A percentile compares a stretch with the other conserved stretches of the same genome.
phyloP scores from a whole-genome alignment of 148 eudicot species.

The Simmondsia chinensis region DNA sequence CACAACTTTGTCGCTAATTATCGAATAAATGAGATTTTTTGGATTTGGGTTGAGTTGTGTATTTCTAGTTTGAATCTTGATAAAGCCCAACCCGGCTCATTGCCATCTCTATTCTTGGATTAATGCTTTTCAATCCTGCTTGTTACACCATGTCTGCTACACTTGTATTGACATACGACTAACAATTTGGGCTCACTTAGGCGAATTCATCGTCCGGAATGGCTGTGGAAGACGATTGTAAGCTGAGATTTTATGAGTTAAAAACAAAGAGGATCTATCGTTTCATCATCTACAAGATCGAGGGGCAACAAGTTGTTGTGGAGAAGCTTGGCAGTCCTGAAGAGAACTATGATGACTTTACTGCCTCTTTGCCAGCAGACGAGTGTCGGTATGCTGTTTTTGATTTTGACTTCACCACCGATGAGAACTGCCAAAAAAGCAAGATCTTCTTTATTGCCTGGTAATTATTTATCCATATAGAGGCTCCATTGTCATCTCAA shows the following conservation, averaged over 20 bases:
- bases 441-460: conserved; percentile 88
- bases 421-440: conserved; percentile 85
- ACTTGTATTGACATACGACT: no score
- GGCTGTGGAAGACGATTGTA: conserved; percentile 75
- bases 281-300: conserved; percentile 55
- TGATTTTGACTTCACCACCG: conserved; percentile 72
- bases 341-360: conserved; percentile 60
- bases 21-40: no score
- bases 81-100: no score
- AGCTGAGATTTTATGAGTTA: conserved; percentile 56
- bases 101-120: no score
- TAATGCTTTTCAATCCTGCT: no score
- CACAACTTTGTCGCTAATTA: no score
- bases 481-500: background rate
- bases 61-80: no score
- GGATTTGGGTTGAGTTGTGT: no score
- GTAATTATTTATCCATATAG: conserved; percentile 16
- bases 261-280: conserved; percentile 63
- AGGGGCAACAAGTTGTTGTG: conserved; percentile 64
- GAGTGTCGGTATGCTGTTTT: conserved; percentile 86
- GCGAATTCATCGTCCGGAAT: conserved; percentile 80
- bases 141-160: no score
- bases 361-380: conserved; percentile 57
- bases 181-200: no score
- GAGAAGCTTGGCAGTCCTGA: conserved; percentile 64